Conservation (phyloP, 345 rosid genomes). For the Lepidium sativum region DNA sequence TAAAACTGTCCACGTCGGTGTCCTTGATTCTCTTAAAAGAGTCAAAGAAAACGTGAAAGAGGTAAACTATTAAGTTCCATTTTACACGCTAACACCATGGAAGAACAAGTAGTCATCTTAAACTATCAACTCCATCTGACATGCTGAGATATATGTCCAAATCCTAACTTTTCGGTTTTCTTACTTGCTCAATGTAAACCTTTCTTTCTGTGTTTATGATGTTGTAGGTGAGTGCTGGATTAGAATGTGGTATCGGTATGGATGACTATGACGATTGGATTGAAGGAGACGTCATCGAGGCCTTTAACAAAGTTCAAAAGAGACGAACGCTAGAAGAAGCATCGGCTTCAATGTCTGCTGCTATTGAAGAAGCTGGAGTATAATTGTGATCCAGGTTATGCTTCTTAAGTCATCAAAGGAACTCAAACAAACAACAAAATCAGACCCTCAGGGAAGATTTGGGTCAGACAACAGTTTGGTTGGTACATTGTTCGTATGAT, state of each 20-base stretch:
- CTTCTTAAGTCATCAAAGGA: slow-evolving; percentile 1
- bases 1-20: slow-evolving; percentile 57
- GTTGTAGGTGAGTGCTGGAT: slow-evolving; percentile 64
- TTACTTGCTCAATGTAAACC: background rate
- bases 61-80: slow-evolving; percentile 37
- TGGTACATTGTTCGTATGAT: slow-evolving; percentile 13
- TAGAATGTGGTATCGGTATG: slow-evolving; percentile 80
- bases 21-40: slow-evolving; percentile 77
- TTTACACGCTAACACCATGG: background rate
- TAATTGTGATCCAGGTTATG: slow-evolving; percentile 16
- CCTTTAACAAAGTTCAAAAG: slow-evolving; percentile 63
- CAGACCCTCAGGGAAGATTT: background rate
- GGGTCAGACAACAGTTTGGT: slow-evolving; percentile 11
- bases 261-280: slow-evolving; percentile 67
- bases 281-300: slow-evolving; percentile 71
- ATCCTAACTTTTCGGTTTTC: background rate
- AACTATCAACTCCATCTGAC: background rate
- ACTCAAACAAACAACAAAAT: slow-evolving; percentile 9
- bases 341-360: slow-evolving; percentile 90
- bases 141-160: background rate
- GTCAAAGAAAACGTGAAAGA: slow-evolving; percentile 89
- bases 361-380: slow-evolving; percentile 59
- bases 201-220: background rate
- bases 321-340: slow-evolving; percentile 94
- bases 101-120: background rate